Base-by-base conservation (phyloP, 805 yeast species). In the Blastobotrys chiropterorum region DNA sequence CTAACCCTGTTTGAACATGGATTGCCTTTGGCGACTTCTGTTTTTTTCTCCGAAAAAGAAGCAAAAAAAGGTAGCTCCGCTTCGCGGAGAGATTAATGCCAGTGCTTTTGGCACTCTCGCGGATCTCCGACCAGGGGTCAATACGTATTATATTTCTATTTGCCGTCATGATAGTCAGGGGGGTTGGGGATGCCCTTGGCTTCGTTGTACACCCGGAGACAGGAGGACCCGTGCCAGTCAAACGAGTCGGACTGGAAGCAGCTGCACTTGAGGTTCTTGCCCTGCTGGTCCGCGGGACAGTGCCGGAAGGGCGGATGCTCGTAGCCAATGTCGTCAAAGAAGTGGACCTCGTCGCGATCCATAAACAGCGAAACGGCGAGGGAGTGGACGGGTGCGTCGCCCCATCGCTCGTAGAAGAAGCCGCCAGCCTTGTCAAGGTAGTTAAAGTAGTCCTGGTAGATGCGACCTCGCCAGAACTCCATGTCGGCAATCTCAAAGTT, bases 361-460 rank as follows among this genome's bases (percentile, higher is more conserved):
- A 83, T 66, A 61, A 85, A 74, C 46, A 83, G 68, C 1, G 89
- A 69, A 2, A 81, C 86, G 3, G 86, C 95, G 48, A 87, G 75
- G 0, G 95, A 79, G 69, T 87, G 95, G n/a, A 87, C 79, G 2
- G 95, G 95, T 0, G 95, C 96, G 68, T 88, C 96, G 17, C 96
- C 96, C 95, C 96, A 88, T 58, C 96, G 75, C 70, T 88, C 94
- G 63, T 86, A 85, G 66, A 80, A 86, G 65, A 86, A 86, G 0
- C 95, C 95, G 52, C 95, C 95, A 2, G 78, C 65, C 46, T 67
- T 54, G 63, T 86, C 95, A 44, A 86, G 70, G 63, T 71, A 70
- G 19, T 84, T 72, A 64, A 86, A 86, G 67, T 77, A 85, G 6
- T 75, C 72, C 44, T 74, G 71, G 67, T 85, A 86, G 17, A 76